Conservation (phyloP, 257 asterid genomes). For the Asclepias syriaca region DNA sequence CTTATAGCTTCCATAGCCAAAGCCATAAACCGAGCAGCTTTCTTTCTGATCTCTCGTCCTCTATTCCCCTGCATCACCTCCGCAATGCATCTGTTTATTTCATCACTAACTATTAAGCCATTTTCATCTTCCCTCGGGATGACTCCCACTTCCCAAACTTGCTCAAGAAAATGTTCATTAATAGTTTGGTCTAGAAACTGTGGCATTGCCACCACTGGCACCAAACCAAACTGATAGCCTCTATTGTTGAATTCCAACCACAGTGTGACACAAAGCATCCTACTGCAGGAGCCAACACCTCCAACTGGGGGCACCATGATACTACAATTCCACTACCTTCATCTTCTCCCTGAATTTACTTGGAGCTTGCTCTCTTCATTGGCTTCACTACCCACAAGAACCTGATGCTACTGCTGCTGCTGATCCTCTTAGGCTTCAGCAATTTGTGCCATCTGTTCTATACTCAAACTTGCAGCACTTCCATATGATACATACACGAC, state of each 20-base stretch:
- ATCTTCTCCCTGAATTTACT: constrained; percentile 18
- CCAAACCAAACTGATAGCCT: constrained; percentile 42
- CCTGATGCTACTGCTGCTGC: constrained; percentile 20
- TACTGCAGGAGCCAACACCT: constrained; percentile 33
- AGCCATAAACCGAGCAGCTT: constrained; percentile 28
- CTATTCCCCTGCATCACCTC: constrained; percentile 33
- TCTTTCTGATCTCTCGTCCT: constrained; percentile 32
- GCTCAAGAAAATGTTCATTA: constrained; percentile 50
- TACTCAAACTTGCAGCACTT: constrained; percentile 33
- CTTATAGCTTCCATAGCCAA: constrained; percentile 41
- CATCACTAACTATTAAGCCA: constrained; percentile 29
- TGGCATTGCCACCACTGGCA: constrained; percentile 53
- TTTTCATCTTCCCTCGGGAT: constrained; percentile 25
- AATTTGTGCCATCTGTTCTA: constrained; percentile 35
- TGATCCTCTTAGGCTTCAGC: constrained; percentile 26
- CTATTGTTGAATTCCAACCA: constrained; percentile 56
- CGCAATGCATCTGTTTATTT: constrained; percentile 31
- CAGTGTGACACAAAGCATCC: constrained; percentile 57
- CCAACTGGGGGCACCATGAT: constrained; percentile 52
- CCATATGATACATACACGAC: constrained; percentile 51
- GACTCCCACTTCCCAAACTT: constrained; percentile 44
- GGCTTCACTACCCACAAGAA: constrained; percentile 63
- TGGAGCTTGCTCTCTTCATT: constrained; percentile 35
- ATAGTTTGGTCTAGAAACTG: constrained; percentile 49
- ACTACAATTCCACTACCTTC: constrained; percentile 41